A percentile compares a stretch with the other conserved stretches of the same genome.
Conservation (phyloP, 2,329 filamentous ascomycete genomes). For the Epichloe scottii region DNA sequence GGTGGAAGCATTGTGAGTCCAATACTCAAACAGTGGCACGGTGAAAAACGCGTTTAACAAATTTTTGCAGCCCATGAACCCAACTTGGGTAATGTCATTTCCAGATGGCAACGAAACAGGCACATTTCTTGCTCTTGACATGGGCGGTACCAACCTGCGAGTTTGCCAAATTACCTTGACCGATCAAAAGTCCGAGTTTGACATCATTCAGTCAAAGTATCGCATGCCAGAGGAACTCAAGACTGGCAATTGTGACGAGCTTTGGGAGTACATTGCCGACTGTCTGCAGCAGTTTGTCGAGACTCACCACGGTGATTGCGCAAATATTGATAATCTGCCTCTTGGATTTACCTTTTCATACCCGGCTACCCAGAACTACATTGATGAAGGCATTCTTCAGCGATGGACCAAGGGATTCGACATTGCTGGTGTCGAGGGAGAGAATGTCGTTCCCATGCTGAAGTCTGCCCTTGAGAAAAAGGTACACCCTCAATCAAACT, state of each 20-base stretch:
- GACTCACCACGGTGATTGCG: constrained; percentile 60
- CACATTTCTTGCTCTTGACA: constrained; percentile 80
- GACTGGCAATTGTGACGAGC: constrained; percentile 67
- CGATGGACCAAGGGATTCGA: constrained; percentile 98
- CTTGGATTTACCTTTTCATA: constrained; percentile 96
- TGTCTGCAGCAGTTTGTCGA: constrained; percentile 85
- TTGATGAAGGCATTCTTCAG: constrained; percentile 84
- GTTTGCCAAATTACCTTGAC: constrained; percentile 88
- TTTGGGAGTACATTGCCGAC: constrained; percentile 93
- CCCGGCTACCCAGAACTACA: constrained; percentile 83
- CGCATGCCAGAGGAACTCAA: constrained; percentile 89
- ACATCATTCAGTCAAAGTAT: constrained; percentile 94
- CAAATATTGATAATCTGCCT: constrained; percentile 52
- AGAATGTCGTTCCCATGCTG: constrained; percentile 83
- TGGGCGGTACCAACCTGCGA: constrained; percentile 91
- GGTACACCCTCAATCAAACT: constrained; percentile 15
- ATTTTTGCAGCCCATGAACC: constrained; percentile 72
- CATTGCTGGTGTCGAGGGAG: constrained; percentile 78
- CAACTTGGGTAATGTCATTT: constrained; percentile 88
- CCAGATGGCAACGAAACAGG: constrained; percentile 80
- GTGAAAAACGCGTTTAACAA: constrained; percentile 10
- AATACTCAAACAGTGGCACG: neutral
- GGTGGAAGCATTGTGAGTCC: constrained; percentile 79
- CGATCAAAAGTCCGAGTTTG: constrained; percentile 78
- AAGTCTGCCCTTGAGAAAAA: constrained; percentile 59